Percentiles rank a stretch among this genome's conserved stretches.
phyloP scores from a whole-genome alignment of 2,329 filamentous ascomycete species.

The Xylaria sp. region DNA sequence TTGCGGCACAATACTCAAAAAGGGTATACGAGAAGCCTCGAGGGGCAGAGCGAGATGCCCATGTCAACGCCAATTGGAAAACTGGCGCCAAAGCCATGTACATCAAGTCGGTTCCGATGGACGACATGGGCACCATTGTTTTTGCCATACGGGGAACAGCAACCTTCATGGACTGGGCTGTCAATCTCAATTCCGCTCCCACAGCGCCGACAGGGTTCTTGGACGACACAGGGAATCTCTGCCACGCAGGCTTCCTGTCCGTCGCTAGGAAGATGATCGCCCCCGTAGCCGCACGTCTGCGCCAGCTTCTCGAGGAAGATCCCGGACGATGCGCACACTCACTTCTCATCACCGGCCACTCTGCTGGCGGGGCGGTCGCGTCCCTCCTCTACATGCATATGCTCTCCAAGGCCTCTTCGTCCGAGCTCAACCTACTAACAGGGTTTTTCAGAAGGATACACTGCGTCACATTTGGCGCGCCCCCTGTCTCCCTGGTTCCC shows the following conservation, averaged over 20 bases:
- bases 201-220: slow-evolving; percentile 75
- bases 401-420: slow-evolving; percentile 68
- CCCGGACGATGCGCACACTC: slow-evolving; percentile 73
- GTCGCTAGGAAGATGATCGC: slow-evolving; percentile 80
- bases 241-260: slow-evolving; percentile 82
- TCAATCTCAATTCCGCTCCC: slow-evolving; percentile 79
- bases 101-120: slow-evolving; percentile 82
- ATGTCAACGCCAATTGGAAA: slow-evolving; percentile 76
- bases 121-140: slow-evolving; percentile 81
- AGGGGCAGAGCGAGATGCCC: slow-evolving; percentile 72
- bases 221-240: slow-evolving; percentile 80
- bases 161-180: slow-evolving; percentile 86
- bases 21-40: slow-evolving; percentile 76
- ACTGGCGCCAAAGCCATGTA: slow-evolving; percentile 87
- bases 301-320: slow-evolving; percentile 77
- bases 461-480: slow-evolving; percentile 87
- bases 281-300: slow-evolving; percentile 76
- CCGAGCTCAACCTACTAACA: slow-evolving; percentile 76
- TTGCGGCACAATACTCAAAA: slow-evolving; percentile 82
- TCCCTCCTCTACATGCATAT: slow-evolving; percentile 85
- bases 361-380: slow-evolving; percentile 85
- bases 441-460: slow-evolving; percentile 81
- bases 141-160: slow-evolving; percentile 86
- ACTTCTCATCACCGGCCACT: slow-evolving; percentile 86
- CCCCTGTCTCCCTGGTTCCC: slow-evolving; percentile 78